Conservation (phyloP, 495 filamentous ascomycete species). For the Aspergillus biplanus region DNA sequence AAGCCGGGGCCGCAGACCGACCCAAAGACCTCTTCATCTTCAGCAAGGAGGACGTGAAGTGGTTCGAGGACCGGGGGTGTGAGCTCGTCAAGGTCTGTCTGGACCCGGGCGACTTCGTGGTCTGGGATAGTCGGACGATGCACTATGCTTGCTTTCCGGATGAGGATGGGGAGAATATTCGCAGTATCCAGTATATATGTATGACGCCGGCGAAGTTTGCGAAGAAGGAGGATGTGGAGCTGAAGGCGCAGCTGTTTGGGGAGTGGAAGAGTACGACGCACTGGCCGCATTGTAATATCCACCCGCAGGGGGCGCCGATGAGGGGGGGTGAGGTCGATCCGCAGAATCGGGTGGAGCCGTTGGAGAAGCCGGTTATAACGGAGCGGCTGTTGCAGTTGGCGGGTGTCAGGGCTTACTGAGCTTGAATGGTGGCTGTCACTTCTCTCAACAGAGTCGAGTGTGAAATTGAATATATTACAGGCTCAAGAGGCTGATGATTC, state of each 20-base stretch:
- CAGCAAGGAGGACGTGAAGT: conserved; percentile 37
- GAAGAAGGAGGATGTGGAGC: conserved; percentile 22
- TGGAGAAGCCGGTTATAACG: conserved; percentile 17
- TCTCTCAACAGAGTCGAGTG: too few relatives aligned
- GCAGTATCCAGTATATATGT: conserved; percentile 36
- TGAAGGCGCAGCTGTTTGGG: conserved; percentile 33
- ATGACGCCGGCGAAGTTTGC: conserved; percentile 34
- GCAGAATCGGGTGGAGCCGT: conserved; percentile 12
- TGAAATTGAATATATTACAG: too few relatives aligned
- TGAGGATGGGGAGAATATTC: conserved; percentile 31
- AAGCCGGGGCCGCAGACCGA: conserved; percentile 38
- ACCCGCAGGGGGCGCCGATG: neutral
- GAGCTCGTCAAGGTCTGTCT: conserved; percentile 38
- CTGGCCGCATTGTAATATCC: conserved; percentile 36
- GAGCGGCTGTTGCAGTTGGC: conserved; percentile 17
- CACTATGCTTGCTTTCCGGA: conserved; percentile 41
- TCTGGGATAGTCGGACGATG: conserved; percentile 46
- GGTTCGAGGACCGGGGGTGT: conserved; percentile 43
- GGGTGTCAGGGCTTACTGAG: conserved; percentile 14
- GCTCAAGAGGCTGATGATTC: too few relatives aligned
- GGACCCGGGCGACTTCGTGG: conserved; percentile 43
- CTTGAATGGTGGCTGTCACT: too few relatives aligned
- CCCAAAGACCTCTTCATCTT: conserved; percentile 41
- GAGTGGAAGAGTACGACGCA: conserved; percentile 33
- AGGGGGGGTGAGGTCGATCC: neutral